These are phyloP conservation scores for Peronospora destructor DNA, from an alignment of 352 stramenopile species.

Conservation along the genomic window DNA sequence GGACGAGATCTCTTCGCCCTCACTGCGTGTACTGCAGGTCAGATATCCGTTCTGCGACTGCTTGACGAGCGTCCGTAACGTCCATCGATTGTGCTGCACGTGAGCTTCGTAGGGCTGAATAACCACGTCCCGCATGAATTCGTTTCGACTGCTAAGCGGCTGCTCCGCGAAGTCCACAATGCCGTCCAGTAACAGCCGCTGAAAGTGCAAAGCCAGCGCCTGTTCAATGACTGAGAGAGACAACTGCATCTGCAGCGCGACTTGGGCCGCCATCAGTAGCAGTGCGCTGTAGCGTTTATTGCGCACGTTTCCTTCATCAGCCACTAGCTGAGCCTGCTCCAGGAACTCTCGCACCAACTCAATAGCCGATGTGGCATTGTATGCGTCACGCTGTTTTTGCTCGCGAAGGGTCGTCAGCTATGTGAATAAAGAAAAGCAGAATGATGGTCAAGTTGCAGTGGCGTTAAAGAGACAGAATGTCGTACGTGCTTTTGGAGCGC, in stretches of 20 bases:
- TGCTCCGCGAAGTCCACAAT: conserved; percentile 68
- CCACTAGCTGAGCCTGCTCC: conserved; percentile 75
- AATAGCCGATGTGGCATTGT: conserved; percentile 64
- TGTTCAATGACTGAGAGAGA: conserved; percentile 48
- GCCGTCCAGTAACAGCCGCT: conserved; percentile 75
- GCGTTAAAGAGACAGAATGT: neutral
- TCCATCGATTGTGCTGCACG: conserved; percentile 72
- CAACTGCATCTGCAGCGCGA: conserved; percentile 69
- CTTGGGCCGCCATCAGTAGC: conserved; percentile 63
- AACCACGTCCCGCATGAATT: conserved; percentile 30
- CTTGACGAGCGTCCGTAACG: conserved; percentile 56
- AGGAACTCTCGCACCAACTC: conserved; percentile 80
- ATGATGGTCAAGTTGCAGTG: conserved; percentile 10
- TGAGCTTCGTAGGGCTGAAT: conserved; percentile 44
- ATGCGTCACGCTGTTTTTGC: conserved; percentile 35
- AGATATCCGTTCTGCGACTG: conserved; percentile 68
- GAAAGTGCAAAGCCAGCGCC: conserved; percentile 63
- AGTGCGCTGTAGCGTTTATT: conserved; percentile 71
- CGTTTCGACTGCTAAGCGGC: conserved; percentile 20
- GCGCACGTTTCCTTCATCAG: conserved; percentile 62
- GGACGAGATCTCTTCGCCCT: conserved; percentile 55
- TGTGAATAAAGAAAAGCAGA: neutral
- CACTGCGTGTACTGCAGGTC: conserved; percentile 54
- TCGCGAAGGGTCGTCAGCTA: conserved; percentile 47
- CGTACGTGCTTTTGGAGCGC: conserved; percentile 69